A percentile compares a stretch with the other conserved stretches of the same genome.
phyloP scores from a whole-genome alignment of 192 early-diverging fungal genomes.

The Oehlia diaphana region DNA sequence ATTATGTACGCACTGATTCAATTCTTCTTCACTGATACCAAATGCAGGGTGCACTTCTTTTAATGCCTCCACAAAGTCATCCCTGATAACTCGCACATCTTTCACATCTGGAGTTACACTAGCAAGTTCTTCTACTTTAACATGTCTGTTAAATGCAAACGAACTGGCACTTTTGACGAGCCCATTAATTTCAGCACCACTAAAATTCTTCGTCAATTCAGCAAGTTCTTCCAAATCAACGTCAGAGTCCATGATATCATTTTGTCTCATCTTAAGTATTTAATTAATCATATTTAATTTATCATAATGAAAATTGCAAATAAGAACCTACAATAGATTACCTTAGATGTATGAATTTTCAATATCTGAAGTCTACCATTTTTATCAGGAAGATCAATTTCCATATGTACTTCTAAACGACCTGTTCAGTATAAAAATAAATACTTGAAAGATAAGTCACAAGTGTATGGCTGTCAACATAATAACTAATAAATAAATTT shows the following conservation, averaged over 20 bases:
- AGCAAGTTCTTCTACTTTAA: conserved; percentile 88
- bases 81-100: conserved; percentile 80
- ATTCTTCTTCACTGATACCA: conserved; percentile 90
- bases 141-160: conserved; percentile 94
- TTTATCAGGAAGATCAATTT: conserved; percentile 94
- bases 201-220: conserved; percentile 90
- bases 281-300: neutral
- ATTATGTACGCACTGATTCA: conserved; percentile 82
- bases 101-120: conserved; percentile 82
- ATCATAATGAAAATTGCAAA: neutral
- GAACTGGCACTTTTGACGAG: conserved; percentile 90
- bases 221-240: conserved; percentile 87
- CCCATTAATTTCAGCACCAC: conserved; percentile 95
- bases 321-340: conserved; percentile 33
- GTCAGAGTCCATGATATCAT: conserved; percentile 76
- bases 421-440: conserved; percentile 32
- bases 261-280: conserved; percentile 66
- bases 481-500: neutral
- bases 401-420: conserved; percentile 96
- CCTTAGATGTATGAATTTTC: conserved; percentile 90
- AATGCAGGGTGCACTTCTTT: conserved; percentile 94
- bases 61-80: conserved; percentile 87
- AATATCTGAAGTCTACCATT: conserved; percentile 89
- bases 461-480: neutral
- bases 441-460: neutral